phyloP scores from a whole-genome alignment of 495 filamentous ascomycete genomes.

The Podospora conica region DNA sequence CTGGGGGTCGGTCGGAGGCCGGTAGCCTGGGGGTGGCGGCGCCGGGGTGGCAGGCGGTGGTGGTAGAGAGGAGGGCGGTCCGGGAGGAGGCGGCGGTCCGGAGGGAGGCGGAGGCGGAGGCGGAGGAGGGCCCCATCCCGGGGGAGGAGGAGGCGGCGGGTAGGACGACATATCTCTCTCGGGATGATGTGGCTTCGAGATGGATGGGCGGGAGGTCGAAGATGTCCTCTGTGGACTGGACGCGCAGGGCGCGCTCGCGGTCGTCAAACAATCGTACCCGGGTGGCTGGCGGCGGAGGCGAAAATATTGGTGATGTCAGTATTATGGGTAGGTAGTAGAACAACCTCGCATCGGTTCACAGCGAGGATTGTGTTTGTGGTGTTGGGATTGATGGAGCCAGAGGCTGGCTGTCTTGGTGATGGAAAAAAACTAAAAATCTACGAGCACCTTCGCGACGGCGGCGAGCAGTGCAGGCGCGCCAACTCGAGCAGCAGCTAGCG shows the following conservation, averaged over 20 bases:
- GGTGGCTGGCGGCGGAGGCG: background rate
- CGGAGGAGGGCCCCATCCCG: slow-evolving; percentile 46
- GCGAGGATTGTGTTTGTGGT: slow-evolving; percentile 16
- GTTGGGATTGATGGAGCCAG: slow-evolving; percentile 22
- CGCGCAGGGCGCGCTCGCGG: slow-evolving; percentile 16
- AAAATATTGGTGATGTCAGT: background rate
- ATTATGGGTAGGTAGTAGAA: background rate
- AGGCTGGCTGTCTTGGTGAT: slow-evolving; percentile 20
- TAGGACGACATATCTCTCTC: slow-evolving; percentile 60
- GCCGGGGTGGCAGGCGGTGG: slow-evolving; percentile 58
- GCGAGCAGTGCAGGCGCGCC: slow-evolving; percentile 10
- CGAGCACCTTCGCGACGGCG: slow-evolving; percentile 16
- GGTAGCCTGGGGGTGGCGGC: slow-evolving; percentile 85
- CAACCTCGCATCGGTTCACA: slow-evolving; percentile 14
- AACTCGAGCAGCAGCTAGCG: slow-evolving; percentile 15
- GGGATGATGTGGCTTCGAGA: slow-evolving; percentile 20
- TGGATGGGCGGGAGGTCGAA: background rate
- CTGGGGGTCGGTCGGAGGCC: slow-evolving; percentile 76
- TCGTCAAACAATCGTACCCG: slow-evolving; percentile 6
- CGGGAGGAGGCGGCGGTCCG: slow-evolving; percentile 69
- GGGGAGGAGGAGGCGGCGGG: slow-evolving; percentile 54
- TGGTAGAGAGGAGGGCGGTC: slow-evolving; percentile 67
- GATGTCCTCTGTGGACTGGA: slow-evolving; percentile 8
- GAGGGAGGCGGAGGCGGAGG: slow-evolving; percentile 68
- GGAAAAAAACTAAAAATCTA: slow-evolving; percentile 28